These are phyloP conservation scores for Talaromyces stipitatus DNA, from an alignment of 495 filamentous ascomycete species.

Conservation along the genomic window DNA sequence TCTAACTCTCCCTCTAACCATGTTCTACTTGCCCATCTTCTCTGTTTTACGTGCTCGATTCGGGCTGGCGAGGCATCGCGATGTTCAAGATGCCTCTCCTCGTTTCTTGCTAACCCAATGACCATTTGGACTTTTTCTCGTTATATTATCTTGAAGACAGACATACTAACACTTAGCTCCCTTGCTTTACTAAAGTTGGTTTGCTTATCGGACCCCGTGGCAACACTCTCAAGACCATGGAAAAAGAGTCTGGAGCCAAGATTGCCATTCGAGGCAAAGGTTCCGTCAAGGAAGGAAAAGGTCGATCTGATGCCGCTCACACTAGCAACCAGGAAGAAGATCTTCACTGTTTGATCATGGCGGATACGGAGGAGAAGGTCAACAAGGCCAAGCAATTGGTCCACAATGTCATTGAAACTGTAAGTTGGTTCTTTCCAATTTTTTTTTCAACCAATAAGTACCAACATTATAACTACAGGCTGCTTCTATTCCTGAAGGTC, in stretches of 20 bases:
- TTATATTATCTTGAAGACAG: conserved; percentile 13
- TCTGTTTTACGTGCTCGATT: conserved; percentile 44
- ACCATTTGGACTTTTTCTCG: conserved; percentile 16
- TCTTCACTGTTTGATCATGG: conserved; percentile 98
- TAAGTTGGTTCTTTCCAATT: conserved; percentile 38
- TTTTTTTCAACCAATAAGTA: not conserved
- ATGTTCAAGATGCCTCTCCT: conserved; percentile 37
- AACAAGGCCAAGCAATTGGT: conserved; percentile 97
- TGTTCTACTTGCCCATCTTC: conserved; percentile 31
- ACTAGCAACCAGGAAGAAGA: conserved; percentile 99
- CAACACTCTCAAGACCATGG: conserved; percentile 99
- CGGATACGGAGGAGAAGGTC: conserved; percentile 96
- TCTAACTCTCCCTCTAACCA: conserved; percentile 66
- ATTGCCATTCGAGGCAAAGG: conserved; percentile 99
- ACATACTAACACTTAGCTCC: conserved; percentile 87
- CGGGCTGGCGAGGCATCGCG: conserved; percentile 31
- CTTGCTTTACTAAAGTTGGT: conserved; percentile 89
- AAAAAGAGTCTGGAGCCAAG: conserved; percentile 91
- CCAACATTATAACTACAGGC: conserved; percentile 49
- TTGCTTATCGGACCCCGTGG: conserved; percentile 99
- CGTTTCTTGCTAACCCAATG: conserved; percentile 52
- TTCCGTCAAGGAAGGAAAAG: conserved; percentile 99
- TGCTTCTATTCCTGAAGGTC: conserved; percentile 94
- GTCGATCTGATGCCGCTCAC: conserved; percentile 95
- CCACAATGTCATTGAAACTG: conserved; percentile 96